Evolutionary conservation across 2,329 filamentous ascomycete genomes (phyloP).

Genomic region (Ambrosiella xylebori): DNA sequence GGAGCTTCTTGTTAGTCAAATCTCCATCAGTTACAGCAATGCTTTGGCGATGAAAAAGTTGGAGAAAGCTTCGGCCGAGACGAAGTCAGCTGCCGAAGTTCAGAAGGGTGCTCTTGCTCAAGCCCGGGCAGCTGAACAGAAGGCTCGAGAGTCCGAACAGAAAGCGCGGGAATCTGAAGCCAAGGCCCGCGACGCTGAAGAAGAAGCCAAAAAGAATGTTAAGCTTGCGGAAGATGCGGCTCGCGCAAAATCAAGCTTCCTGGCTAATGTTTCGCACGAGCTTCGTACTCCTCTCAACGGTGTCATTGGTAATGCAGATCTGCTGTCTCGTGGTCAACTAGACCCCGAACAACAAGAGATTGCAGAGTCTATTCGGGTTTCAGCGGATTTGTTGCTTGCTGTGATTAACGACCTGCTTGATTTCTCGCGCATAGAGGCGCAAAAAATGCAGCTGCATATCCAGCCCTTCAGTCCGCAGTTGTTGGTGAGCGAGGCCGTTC

Average conservation of each 20-base stretch:
- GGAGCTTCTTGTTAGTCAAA: slow-evolving; percentile 61
- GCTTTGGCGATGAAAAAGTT: slow-evolving; percentile 51
- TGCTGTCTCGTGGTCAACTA: slow-evolving; percentile 58
- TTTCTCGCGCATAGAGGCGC: slow-evolving; percentile 84
- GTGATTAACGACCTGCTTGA: slow-evolving; percentile 95
- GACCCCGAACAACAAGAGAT: slow-evolving; percentile 67
- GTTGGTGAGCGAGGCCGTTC: slow-evolving; percentile 49
- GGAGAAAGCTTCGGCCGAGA: slow-evolving; percentile 62
- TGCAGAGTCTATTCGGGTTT: slow-evolving; percentile 72
- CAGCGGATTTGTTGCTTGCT: slow-evolving; percentile 70
- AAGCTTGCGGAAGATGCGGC: slow-evolving; percentile 70
- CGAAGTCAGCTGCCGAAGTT: slow-evolving; percentile 59
- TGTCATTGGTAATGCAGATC: slow-evolving; percentile 75
- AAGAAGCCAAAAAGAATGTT: slow-evolving; percentile 60
- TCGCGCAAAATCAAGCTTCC: slow-evolving; percentile 67
- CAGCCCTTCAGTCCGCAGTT: slow-evolving; percentile 51
- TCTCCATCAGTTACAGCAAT: slow-evolving; percentile 55
- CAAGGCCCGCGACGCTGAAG: slow-evolving; percentile 49
- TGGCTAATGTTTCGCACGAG: slow-evolving; percentile 67
- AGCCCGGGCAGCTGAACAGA: slow-evolving; percentile 28
- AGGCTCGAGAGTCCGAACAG: slow-evolving; percentile 17
- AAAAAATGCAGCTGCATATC: slow-evolving; percentile 66
- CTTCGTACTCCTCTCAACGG: slow-evolving; percentile 70
- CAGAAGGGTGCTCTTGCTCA: slow-evolving; percentile 59
- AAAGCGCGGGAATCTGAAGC: slow-evolving; percentile 32